These are phyloP conservation scores for Colletotrichum sp. DNA, from an alignment of 2,329 filamentous ascomycete species.

Conservation along the genomic window DNA sequence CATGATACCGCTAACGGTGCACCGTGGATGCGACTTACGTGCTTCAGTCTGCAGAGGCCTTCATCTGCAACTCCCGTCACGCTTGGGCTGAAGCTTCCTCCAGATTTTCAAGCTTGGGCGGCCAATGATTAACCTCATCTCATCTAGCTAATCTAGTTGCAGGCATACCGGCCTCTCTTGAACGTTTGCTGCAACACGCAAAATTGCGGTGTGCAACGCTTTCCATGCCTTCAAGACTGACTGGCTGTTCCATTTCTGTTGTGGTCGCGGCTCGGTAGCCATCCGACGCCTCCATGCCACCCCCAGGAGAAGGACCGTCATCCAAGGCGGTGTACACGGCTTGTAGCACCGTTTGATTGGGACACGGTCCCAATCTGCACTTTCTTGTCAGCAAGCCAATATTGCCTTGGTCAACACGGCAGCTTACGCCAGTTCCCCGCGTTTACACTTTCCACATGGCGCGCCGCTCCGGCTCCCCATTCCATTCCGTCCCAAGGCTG, in stretches of 20 bases:
- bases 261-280: slow-evolving; percentile 1
- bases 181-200: background rate
- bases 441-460: slow-evolving; percentile 13
- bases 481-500: background rate
- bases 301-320: background rate
- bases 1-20: background rate
- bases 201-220: slow-evolving; percentile 6
- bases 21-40: background rate
- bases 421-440: slow-evolving; percentile 14
- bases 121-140: background rate
- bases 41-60: background rate
- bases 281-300: background rate
- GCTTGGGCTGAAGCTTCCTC: background rate
- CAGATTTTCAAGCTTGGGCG: background rate
- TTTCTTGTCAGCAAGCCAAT: background rate
- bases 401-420: background rate
- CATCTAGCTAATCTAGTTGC: background rate
- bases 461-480: background rate
- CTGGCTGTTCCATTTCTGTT: background rate
- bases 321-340: background rate
- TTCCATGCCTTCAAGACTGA: background rate
- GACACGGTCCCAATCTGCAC: background rate
- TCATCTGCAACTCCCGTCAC: background rate
- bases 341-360: background rate
- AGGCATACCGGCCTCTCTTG: background rate